phyloP scores from a whole-genome alignment of 73 alveolate genomes.

The Tetrahymena borealis region DNA sequence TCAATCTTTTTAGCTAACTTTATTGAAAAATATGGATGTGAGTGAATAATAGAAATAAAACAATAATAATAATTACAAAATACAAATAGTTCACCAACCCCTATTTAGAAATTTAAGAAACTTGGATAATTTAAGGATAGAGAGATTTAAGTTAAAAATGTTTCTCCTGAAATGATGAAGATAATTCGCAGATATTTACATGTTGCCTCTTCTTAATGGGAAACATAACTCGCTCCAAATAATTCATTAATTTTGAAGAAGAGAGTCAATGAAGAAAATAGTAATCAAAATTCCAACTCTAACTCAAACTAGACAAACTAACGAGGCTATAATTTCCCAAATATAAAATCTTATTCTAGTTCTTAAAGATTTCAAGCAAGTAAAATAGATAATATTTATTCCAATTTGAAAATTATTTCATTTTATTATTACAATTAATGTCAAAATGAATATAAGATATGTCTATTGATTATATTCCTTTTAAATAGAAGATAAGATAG shows the following conservation, averaged over 20 bases:
- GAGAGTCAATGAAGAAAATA: not conserved
- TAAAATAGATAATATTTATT: too few species aligned
- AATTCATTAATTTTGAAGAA: not conserved
- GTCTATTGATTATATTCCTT: not conserved
- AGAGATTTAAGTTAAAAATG: not conserved
- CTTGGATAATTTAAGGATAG: not conserved
- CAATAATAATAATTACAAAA: too few species aligned
- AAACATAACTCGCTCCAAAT: not conserved
- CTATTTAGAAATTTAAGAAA: not conserved
- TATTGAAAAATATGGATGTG: too few species aligned
- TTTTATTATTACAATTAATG: too few species aligned
- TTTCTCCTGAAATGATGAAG: not conserved
- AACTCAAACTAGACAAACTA: too few species aligned
- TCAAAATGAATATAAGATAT: too few species aligned
- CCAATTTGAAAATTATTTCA: too few species aligned
- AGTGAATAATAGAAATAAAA: too few species aligned
- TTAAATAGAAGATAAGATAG: not conserved
- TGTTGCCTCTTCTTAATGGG: not conserved
- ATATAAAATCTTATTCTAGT: too few species aligned
- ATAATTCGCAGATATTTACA: not conserved
- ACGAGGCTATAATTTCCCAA: too few species aligned
- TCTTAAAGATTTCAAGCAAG: too few species aligned
- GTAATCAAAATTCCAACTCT: not conserved
- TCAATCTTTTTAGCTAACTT: too few species aligned
- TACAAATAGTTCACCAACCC: not conserved